Base-by-base conservation (phyloP, 106 monocot species). In the Allium fistulosum region DNA sequence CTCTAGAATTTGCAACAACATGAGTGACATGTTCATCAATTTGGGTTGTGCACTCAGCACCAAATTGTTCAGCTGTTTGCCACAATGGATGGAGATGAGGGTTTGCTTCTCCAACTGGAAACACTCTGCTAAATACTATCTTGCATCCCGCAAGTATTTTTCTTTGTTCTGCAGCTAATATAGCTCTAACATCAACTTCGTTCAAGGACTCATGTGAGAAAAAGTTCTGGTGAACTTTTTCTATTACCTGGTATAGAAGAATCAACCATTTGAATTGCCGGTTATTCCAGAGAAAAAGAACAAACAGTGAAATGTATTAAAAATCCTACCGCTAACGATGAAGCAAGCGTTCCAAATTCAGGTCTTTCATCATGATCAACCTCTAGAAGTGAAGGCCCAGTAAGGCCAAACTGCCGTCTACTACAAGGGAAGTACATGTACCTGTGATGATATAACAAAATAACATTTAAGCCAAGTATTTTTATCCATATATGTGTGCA, bases 21-120 rank as follows among this genome's bases (percentile, higher is more conserved):
- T 99, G 99, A 26, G 99, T 99, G 46, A 93, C 99, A n/a, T 77
- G 82, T 27, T 89, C 89, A 45, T 99, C 99, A 9, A 99, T 85
- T 66, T 87, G 90, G 57, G 79, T 93, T 17, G 90, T 90, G 78
- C 99, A 99, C 12, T 80, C 72, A 48, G 93, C 99, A 57, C 99
- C 99, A 78, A 99, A 99, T 72, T 99, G 99, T 77, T 93, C 99
- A 2, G 99, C 99, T 8, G 81, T 90, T 79, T 93, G 93, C 99
- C 99, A 99, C 0, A 99, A 71, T 3, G 93, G 90, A 26, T 99
- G 93, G 28, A 90, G 68, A 60, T 93, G 92, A 52, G 93, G 99
- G 53, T 90, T 99, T 48, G 76, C 78, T 74, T 87, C 87, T 15
- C 93, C 99, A 7, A 99, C 99, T 4, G 99, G 99, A 67, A 99